Evolutionary conservation across 768 basidiomycete species (phyloP).

Genomic region (Cyathus striatus): DNA sequence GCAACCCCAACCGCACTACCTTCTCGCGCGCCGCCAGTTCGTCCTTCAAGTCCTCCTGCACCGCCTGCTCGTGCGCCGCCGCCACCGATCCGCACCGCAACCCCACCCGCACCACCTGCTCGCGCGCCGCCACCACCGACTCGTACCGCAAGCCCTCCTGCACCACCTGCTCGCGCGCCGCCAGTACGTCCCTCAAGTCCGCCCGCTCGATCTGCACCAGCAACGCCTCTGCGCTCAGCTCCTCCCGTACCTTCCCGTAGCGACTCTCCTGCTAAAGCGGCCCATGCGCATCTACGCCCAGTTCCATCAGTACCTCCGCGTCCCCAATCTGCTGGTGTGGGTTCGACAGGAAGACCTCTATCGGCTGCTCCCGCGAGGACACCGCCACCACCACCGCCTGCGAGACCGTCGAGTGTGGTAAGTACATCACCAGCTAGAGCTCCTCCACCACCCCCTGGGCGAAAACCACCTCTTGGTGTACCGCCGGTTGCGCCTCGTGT

Average conservation of each 20-base stretch:
- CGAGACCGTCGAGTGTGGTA: conserved; percentile 10
- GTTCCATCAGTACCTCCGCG: conserved; percentile 36
- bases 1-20: conserved; percentile 27
- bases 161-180: conserved; percentile 37
- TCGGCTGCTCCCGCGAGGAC: conserved; percentile 3
- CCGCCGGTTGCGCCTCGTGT: conserved; percentile 26
- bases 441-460: conserved; percentile 32
- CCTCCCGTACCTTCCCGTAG: conserved; percentile 22
- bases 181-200: conserved; percentile 25
- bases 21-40: conserved; percentile 33
- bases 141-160: conserved; percentile 18
- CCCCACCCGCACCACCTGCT: conserved; percentile 33
- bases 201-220: conserved; percentile 22
- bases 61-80: conserved; percentile 32
- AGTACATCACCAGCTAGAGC: conserved; percentile 20
- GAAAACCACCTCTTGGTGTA: conserved; percentile 18
- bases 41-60: too few species aligned
- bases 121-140: too few species aligned
- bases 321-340: conserved; percentile 16
- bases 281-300: conserved; percentile 20
- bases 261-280: conserved; percentile 11
- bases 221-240: conserved; percentile 36
- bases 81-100: too few species aligned
- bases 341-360: conserved; percentile 8
- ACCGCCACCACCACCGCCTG: conserved; percentile 8